Conservation (phyloP, 1,139 yeast species). For the Candida albicans region DNA sequence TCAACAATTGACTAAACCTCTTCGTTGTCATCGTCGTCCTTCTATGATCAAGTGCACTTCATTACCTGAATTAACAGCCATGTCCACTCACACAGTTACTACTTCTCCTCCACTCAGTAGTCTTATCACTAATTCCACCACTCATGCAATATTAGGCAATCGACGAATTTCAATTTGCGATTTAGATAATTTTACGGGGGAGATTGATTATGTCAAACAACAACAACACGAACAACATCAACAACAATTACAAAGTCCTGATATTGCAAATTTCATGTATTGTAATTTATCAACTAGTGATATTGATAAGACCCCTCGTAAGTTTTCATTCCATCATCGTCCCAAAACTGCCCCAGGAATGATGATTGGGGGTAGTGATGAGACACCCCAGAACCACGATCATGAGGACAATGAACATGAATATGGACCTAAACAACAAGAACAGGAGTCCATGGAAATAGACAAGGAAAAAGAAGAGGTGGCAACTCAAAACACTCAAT, state of each 20-base stretch:
- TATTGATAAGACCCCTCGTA: neutral
- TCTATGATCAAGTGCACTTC: slow-evolving; percentile 8
- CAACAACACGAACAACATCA: neutral
- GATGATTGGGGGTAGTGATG: neutral
- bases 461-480: neutral
- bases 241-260: too few species aligned
- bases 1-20: neutral
- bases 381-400: neutral
- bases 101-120: neutral
- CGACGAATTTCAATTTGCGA: slow-evolving; percentile 25
- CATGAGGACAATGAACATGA: too few species aligned
- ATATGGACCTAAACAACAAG: neutral
- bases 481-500: neutral
- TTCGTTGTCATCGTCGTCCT: neutral
- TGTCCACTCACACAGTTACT: slow-evolving; percentile 10
- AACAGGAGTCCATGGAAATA: neutral
- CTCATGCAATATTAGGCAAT: slow-evolving; percentile 4
- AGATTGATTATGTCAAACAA: slow-evolving; percentile 7
- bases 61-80: slow-evolving; percentile 13
- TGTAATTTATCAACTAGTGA: slow-evolving; percentile 8
- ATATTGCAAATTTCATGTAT: neutral
- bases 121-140: too few species aligned
- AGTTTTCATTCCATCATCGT: slow-evolving; percentile 1
- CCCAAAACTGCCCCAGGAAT: neutral
- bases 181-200: slow-evolving; percentile 21